A percentile compares a stretch with the other conserved stretches of the same genome.
Conservation (phyloP, 441 rosid genomes). For the Manihot esculenta region DNA sequence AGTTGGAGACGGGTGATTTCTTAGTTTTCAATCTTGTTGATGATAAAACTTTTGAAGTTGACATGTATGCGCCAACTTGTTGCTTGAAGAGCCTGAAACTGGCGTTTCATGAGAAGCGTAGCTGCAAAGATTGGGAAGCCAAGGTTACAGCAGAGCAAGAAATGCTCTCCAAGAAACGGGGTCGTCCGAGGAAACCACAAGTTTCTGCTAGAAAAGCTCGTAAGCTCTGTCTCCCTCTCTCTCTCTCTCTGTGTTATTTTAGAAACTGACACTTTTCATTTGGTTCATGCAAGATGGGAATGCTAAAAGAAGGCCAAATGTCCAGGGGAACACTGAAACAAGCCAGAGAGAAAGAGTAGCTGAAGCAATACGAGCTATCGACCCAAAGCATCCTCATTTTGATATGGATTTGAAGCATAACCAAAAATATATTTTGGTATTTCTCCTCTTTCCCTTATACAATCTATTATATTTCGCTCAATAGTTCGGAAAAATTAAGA, state of each 20-base stretch:
- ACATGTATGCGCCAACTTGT: background rate
- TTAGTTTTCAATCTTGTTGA: slow-evolving; percentile 23
- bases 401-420: background rate
- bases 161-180: background rate
- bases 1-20: slow-evolving; percentile 23
- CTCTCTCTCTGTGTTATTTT: no score
- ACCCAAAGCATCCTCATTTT: background rate
- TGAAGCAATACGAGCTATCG: background rate
- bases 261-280: background rate
- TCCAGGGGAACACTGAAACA: background rate
- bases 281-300: background rate
- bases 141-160: background rate
- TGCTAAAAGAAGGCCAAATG: background rate
- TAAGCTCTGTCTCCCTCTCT: background rate
- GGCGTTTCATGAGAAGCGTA: background rate
- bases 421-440: slow-evolving; percentile 6
- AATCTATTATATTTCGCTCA: background rate
- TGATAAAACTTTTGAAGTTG: slow-evolving; percentile 4
- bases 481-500: background rate
- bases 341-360: background rate
- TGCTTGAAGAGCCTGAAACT: background rate
- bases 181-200: slow-evolving; percentile 1
- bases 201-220: background rate
- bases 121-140: background rate
- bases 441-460: background rate